These are phyloP conservation scores for Saccharomycopsis malanga DNA, from an alignment of 805 yeast genomes.

Conservation along the genomic window DNA sequence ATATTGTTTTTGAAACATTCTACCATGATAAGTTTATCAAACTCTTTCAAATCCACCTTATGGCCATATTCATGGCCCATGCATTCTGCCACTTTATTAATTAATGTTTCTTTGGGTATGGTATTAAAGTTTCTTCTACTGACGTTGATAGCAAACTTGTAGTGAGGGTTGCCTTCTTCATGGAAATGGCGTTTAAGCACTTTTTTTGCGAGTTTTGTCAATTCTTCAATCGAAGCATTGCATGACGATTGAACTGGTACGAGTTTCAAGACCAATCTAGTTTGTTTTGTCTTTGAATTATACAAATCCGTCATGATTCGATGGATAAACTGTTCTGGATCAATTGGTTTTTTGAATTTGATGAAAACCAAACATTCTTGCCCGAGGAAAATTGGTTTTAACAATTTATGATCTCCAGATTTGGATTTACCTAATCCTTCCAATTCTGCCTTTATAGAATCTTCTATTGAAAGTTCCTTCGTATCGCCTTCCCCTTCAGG, in stretches of 20 bases:
- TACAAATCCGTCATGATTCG: slow-evolving; percentile 55
- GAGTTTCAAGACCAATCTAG: slow-evolving; percentile 68
- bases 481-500: slow-evolving; percentile 26
- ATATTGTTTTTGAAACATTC: slow-evolving; percentile 85
- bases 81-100: slow-evolving; percentile 58
- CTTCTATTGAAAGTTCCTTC: slow-evolving; percentile 60
- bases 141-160: slow-evolving; percentile 73
- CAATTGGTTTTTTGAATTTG: slow-evolving; percentile 70
- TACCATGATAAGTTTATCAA: slow-evolving; percentile 70
- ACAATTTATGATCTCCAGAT: slow-evolving; percentile 35
- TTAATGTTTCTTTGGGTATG: slow-evolving; percentile 65
- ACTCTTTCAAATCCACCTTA: slow-evolving; percentile 70
- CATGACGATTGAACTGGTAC: slow-evolving; percentile 76
- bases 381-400: slow-evolving; percentile 56
- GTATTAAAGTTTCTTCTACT: slow-evolving; percentile 71
- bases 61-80: slow-evolving; percentile 70
- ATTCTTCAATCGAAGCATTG: slow-evolving; percentile 62
- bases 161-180: slow-evolving; percentile 36
- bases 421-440: slow-evolving; percentile 53
- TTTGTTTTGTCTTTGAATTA: slow-evolving; percentile 46
- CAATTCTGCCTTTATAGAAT: slow-evolving; percentile 65
- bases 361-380: slow-evolving; percentile 84
- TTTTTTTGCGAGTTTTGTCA: slow-evolving; percentile 48
- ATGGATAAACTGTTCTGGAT: slow-evolving; percentile 66
- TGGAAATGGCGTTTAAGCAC: slow-evolving; percentile 71